These are phyloP conservation scores for Talaromyces ruber DNA, from an alignment of 495 filamentous ascomycete genomes.

Conservation along the genomic window DNA sequence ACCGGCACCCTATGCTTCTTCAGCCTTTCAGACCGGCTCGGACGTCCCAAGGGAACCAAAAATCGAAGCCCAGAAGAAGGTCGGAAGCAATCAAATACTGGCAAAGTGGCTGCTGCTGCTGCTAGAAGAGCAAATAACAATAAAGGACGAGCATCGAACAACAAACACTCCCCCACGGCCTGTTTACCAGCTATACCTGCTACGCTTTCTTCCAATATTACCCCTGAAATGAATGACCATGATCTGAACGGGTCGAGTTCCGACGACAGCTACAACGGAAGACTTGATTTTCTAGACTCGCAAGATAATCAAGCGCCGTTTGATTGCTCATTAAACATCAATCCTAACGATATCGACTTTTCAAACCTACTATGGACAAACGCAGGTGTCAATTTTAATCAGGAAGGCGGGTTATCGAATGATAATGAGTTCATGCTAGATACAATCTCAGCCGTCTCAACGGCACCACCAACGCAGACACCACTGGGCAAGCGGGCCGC, in stretches of 20 bases:
- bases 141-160: neutral
- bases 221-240: neutral
- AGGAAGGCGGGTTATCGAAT: neutral
- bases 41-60: constrained; percentile 19
- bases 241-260: neutral
- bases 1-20: constrained; percentile 12
- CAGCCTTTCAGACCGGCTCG: constrained; percentile 16
- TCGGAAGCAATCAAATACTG: neutral
- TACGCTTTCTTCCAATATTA: neutral
- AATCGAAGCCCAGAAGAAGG: constrained; percentile 5
- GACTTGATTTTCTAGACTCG: neutral
- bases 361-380: neutral
- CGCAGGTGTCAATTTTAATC: neutral
- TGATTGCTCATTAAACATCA: neutral
- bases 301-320: neutral
- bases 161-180: neutral
- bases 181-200: neutral
- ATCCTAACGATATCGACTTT: neutral
- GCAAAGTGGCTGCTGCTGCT: neutral
- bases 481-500: neutral
- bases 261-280: neutral
- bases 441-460: neutral
- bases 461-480: neutral
- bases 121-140: neutral
- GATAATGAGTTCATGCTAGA: neutral